These are phyloP conservation scores for Exophiala lecanii-corni DNA, from an alignment of 2,329 filamentous ascomycete species.

Conservation along the genomic window DNA sequence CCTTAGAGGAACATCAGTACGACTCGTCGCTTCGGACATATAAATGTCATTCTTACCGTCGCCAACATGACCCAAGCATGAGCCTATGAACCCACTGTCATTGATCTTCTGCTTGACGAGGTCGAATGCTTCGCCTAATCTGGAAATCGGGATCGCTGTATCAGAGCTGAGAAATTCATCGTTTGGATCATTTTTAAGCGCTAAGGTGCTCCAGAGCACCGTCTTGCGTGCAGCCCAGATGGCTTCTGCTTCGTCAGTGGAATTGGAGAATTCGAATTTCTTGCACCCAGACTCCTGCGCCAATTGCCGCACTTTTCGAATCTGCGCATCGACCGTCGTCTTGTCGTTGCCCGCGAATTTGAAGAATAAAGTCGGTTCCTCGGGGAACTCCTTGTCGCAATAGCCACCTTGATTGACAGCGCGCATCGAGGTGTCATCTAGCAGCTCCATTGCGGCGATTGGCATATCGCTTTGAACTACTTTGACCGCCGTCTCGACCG, in stretches of 20 bases:
- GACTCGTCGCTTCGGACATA: no score
- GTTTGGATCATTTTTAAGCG: constrained; percentile 53
- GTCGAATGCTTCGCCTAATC: constrained; percentile 18
- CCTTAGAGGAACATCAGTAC: constrained; percentile 18
- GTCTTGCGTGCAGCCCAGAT: constrained; percentile 81
- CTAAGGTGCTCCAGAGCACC: constrained; percentile 74
- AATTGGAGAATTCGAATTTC: constrained; percentile 71
- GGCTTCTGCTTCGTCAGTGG: constrained; percentile 64
- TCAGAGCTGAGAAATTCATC: constrained; percentile 79
- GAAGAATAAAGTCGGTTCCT: constrained; percentile 75
- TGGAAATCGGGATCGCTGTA: constrained; percentile 64
- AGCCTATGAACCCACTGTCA: constrained; percentile 29
- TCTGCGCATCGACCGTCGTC: constrained; percentile 70
- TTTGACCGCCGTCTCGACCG: constrained; percentile 66
- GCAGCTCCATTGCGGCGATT: constrained; percentile 74
- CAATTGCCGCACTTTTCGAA: constrained; percentile 60
- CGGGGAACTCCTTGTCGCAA: constrained; percentile 61
- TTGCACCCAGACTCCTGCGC: constrained; percentile 60
- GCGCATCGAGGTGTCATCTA: constrained; percentile 83
- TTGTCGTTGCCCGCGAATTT: constrained; percentile 68
- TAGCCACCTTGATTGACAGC: constrained; percentile 71
- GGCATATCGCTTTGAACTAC: constrained; percentile 72
- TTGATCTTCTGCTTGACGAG: constrained; percentile 8
- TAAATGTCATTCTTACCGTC: constrained; percentile 15
- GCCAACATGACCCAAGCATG: constrained; percentile 25